A percentile compares a stretch with the other conserved stretches of the same genome.
phyloP scores from a whole-genome alignment of 768 basidiomycete genomes.

The Albatrellus ellisii region DNA sequence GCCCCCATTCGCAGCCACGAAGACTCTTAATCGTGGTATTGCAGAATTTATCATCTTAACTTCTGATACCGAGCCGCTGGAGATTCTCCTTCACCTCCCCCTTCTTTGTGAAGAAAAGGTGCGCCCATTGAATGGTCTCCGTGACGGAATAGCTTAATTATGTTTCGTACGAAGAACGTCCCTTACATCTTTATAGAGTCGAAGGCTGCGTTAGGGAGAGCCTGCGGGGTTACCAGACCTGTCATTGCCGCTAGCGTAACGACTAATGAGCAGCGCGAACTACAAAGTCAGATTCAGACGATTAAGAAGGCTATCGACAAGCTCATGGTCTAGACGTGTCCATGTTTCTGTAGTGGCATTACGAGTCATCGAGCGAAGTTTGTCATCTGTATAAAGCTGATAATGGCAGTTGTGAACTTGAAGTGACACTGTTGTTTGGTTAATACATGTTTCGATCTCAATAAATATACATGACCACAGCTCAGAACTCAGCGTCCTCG shows the following conservation, averaged over 20 bases:
- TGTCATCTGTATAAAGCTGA: too few species aligned
- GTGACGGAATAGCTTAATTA: too few species aligned
- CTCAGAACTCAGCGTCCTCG: too few species aligned
- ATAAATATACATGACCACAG: too few species aligned
- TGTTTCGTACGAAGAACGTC: conserved; percentile 53
- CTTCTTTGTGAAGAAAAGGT: conserved; percentile 98
- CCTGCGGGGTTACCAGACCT: conserved; percentile 89
- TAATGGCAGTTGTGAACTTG: too few species aligned
- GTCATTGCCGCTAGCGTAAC: conserved; percentile 95
- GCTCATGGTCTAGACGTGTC: conserved; percentile 37
- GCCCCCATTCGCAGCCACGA: conserved; percentile 55
- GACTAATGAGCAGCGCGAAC: conserved; percentile 89
- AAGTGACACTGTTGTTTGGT: too few species aligned
- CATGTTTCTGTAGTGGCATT: too few species aligned
- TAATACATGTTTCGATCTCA: too few species aligned
- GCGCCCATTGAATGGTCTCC: conserved; percentile 5
- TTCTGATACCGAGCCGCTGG: conserved; percentile 92
- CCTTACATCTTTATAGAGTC: conserved; percentile 92
- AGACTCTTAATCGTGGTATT: conserved; percentile 95
- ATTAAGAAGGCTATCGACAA: conserved; percentile 79
- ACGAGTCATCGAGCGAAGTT: too few species aligned
- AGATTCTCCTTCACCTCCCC: conserved; percentile 94
- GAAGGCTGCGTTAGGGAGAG: conserved; percentile 91
- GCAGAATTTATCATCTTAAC: conserved; percentile 97
- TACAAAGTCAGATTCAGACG: conserved; percentile 77